These are phyloP conservation scores for Saccharomycopsis fermentans DNA, from an alignment of 805 yeast species.

Conservation along the genomic window DNA sequence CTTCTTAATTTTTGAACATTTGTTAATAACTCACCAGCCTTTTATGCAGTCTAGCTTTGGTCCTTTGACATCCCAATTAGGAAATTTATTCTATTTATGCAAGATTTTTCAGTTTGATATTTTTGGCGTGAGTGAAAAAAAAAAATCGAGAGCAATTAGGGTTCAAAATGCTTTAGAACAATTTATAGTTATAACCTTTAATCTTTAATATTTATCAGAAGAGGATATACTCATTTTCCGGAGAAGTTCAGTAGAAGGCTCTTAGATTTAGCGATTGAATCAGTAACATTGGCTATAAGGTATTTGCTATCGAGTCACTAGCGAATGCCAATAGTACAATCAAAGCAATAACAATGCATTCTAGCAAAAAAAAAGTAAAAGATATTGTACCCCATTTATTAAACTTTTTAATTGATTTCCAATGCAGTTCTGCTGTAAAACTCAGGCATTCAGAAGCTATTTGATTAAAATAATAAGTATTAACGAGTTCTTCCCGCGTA, in stretches of 20 bases:
- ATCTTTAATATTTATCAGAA: too few species aligned
- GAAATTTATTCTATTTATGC: not conserved
- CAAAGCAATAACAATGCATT: not conserved
- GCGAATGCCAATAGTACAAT: not conserved
- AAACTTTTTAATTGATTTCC: not conserved
- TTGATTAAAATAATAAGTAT: not conserved
- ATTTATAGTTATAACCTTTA: too few species aligned
- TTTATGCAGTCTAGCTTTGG: not conserved
- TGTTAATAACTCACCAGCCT: not conserved
- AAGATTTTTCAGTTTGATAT: not conserved
- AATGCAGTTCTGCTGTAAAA: not conserved
- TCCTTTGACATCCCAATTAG: slow-evolving; percentile 8
- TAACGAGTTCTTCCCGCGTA: not conserved
- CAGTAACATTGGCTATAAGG: too few species aligned
- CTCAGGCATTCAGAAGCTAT: not conserved
- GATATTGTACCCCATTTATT: not conserved
- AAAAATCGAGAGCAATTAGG: not conserved
- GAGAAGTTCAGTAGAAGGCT: too few species aligned
- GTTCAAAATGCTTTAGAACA: not conserved
- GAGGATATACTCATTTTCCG: too few species aligned
- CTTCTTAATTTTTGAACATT: not conserved
- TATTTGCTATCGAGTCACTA: not conserved
- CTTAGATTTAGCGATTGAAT: too few species aligned
- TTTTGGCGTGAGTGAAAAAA: not conserved
- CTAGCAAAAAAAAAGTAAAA: not conserved